Conservation (phyloP, 768 basidiomycete species). For the Gymnopilus dilepis region DNA sequence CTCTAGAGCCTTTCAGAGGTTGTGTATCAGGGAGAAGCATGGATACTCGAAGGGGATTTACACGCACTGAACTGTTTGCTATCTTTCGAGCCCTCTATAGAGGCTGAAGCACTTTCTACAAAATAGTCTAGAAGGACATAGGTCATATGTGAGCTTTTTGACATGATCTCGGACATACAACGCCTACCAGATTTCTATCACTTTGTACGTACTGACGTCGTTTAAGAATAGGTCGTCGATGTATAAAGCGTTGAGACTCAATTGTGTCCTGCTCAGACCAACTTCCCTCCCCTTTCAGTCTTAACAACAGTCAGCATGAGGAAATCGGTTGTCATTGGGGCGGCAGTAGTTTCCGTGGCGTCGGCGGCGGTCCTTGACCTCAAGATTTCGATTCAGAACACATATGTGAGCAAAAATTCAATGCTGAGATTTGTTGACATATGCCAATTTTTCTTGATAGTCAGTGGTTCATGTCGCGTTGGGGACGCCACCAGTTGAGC, state of each 20-base stretch:
- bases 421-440: neutral
- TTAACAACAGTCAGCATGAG: neutral
- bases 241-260: neutral
- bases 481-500: neutral
- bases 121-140: neutral
- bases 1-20: neutral
- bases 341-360: neutral
- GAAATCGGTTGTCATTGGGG: neutral
- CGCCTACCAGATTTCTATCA: neutral
- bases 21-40: neutral
- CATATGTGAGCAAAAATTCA: neutral
- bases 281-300: neutral
- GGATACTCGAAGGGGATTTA: neutral
- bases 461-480: conserved; percentile 1
- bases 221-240: neutral
- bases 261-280: neutral
- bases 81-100: no score
- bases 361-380: neutral
- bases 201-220: neutral
- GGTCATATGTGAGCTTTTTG: neutral
- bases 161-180: conserved; percentile 3
- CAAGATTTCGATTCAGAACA: neutral
- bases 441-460: neutral
- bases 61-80: no score
- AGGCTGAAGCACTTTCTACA: no score